Base-by-base conservation (phyloP, 768 basidiomycete genomes). In the Calocybe cyanea region DNA sequence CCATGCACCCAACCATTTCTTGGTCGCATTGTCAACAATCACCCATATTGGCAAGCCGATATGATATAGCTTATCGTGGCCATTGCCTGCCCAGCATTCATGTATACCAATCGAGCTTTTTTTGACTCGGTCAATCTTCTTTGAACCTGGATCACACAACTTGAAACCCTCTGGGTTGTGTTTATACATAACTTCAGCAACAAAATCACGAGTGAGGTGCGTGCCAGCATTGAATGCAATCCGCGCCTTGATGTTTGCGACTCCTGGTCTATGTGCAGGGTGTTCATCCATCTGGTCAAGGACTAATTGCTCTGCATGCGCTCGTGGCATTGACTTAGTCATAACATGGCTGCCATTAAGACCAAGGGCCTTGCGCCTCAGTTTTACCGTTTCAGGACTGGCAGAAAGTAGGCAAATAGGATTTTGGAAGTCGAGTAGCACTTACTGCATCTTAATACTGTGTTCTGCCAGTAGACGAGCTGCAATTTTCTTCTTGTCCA, bases 11-110 rank as follows among this genome's bases (percentile, higher is more conserved):
- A 53, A 37, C 48, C 52, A 53, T 7, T 36, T 17, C 13, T 30
- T 20, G 0, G 38, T 46, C 0, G 35, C 45, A 32, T 53, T 41
- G 39, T 53, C 49, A 5, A 50, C 49, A 30, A 54, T 23, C 7
- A 30, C 46, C 55, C 60, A 72, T 18, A 72, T 55, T 0, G 66
- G 63, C 50, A 72, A 72, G 0, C 71, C 72, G 24, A 70, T 70
- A 8, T 51, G 49, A 38, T 62, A 53, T 0, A 74, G 57, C 43
- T 73, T 74, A 43, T 71, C 64, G 38, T 73, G 71, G 0, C 71
- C 38, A 40, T 46, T 30, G 14, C 13, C 36, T 1, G 19, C 15
- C 45, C 45, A 46, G 14, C 30, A 19, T 14, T 46, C 11, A 18
- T 46, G 38, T 7, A 34, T 31, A 30, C 45, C 38, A 18, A 46